phyloP scores from a whole-genome alignment of 1,284 basidiomycete genomes.

The Ganoderma sinense region DNA sequence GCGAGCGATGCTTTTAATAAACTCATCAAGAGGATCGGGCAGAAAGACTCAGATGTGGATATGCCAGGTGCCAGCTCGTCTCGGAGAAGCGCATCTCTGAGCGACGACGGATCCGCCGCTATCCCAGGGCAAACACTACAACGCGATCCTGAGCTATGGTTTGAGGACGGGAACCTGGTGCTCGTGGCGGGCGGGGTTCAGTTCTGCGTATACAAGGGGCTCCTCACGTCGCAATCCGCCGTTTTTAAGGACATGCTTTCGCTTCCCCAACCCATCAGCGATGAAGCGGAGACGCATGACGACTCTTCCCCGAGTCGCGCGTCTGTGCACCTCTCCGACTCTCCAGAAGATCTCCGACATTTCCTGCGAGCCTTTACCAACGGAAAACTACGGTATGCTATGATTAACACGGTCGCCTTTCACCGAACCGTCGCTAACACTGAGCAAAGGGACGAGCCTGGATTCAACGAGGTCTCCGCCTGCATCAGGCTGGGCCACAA shows the following conservation, averaged over 20 bases:
- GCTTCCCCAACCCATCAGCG: constrained; percentile 19
- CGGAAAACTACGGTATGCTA: constrained; percentile 3
- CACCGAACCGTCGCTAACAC: not conserved
- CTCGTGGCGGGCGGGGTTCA: constrained; percentile 24
- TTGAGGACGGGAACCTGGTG: constrained; percentile 35
- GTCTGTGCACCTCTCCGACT: constrained; percentile 20
- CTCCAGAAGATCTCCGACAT: constrained; percentile 19
- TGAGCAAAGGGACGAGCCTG: constrained; percentile 7
- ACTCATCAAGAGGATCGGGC: not conserved
- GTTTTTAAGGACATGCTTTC: constrained; percentile 36
- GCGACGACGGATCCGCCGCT: not conserved
- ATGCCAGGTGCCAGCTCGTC: not conserved
- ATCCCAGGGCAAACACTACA: not conserved
- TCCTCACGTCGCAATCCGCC: constrained; percentile 29
- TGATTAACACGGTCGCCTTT: not conserved
- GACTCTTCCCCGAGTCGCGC: not conserved
- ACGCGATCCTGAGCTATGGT: constrained; percentile 30
- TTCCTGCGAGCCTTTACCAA: constrained; percentile 15
- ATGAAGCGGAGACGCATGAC: not conserved
- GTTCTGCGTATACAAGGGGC: constrained; percentile 33
- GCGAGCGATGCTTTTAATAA: not conserved
- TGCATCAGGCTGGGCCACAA: constrained; percentile 27
- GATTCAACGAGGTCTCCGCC: constrained; percentile 23
- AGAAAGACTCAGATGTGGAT: not conserved
- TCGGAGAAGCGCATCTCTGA: not conserved